Evolutionary conservation across 2,329 filamentous ascomycete species (phyloP).

Genomic region (Ophiocordyceps australis): DNA sequence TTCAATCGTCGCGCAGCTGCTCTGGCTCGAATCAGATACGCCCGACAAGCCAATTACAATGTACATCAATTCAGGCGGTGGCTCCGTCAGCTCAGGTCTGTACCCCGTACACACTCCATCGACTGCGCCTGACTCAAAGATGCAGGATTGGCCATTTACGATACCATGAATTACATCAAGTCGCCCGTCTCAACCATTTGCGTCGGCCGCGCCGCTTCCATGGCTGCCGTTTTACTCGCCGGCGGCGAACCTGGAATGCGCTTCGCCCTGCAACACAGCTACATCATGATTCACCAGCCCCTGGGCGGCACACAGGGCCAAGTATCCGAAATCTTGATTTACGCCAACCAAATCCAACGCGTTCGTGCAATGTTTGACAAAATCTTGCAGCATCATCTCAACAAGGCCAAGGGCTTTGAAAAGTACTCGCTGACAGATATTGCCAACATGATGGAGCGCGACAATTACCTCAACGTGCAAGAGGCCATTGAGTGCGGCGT

Average conservation of each 20-base stretch:
- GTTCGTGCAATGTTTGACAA: slow-evolving; percentile 72
- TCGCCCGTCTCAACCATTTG: slow-evolving; percentile 90
- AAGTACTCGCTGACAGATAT: slow-evolving; percentile 69
- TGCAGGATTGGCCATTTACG: slow-evolving; percentile 70
- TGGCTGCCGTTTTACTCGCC: slow-evolving; percentile 78
- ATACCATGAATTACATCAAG: slow-evolving; percentile 95
- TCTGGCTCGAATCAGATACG: slow-evolving; percentile 95
- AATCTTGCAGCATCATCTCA: slow-evolving; percentile 79
- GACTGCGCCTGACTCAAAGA: slow-evolving; percentile 1
- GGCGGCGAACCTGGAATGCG: slow-evolving; percentile 74
- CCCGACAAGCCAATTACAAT: slow-evolving; percentile 90
- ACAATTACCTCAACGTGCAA: slow-evolving; percentile 79
- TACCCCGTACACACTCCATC: neutral
- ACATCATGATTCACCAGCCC: slow-evolving; percentile 96
- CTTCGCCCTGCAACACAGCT: slow-evolving; percentile 79
- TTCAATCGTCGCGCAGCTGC: slow-evolving; percentile 86
- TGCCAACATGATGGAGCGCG: slow-evolving; percentile 89
- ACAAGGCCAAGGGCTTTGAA: slow-evolving; percentile 54
- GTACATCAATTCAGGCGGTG: slow-evolving; percentile 95
- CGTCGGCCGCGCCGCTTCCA: slow-evolving; percentile 83
- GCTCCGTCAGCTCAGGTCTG: slow-evolving; percentile 58
- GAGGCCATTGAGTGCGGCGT: slow-evolving; percentile 85
- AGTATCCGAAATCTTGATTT: slow-evolving; percentile 77
- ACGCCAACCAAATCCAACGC: slow-evolving; percentile 88
- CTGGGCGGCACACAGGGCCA: slow-evolving; percentile 52